Base-by-base conservation (phyloP, 2,329 filamentous ascomycete genomes). In the Elsinoe necatrix region DNA sequence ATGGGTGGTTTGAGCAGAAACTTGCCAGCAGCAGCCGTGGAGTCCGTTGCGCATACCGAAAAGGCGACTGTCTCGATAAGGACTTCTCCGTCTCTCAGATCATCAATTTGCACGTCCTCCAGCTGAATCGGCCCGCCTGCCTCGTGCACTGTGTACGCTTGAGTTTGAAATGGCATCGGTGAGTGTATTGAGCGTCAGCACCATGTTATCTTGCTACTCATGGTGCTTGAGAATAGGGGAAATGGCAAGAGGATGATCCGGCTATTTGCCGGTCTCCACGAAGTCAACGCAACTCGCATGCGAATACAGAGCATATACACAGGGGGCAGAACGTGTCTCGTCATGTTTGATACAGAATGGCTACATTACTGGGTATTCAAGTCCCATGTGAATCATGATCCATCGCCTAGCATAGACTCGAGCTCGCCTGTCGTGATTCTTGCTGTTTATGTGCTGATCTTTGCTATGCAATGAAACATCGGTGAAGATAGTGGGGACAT, bases 11-110 rank as follows among this genome's bases (percentile, higher is more conserved):
- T 57, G 52, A 64, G 56, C 42, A 61, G 58, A 52, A 64, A 64
- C 12, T 60, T 60, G 52, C 64, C 64, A 11, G 62, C 43, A 12
- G 59, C 55, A n/a, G 63, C 60, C 42, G 57, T 58, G 20, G 64
- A 23, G 45, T 66, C 65, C 14, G 63, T 64, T 37, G 65, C 63
- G 34, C 65, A 66, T 20, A 65, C 62, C 2, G 64, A 62, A n/a
- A 59, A 59, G 11, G 64, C 64, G 4, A 64, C 58, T 50, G 63
- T 64, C 41, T 65, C 61, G 54, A 67, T 58, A 14, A 67, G 51
- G 18, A 67, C 37, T 54, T 67, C 65, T 47, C 57, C 37, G 21
- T 54, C 21, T 3, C 21, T 51, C 37, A 57, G 54, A 25, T 56
- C 35, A 12, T 51, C 54, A 57, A 61, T 61, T 18, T 54, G 42